Conservation (phyloP, 768 basidiomycete species). For the Lanmaoa pseudosensibilis region DNA sequence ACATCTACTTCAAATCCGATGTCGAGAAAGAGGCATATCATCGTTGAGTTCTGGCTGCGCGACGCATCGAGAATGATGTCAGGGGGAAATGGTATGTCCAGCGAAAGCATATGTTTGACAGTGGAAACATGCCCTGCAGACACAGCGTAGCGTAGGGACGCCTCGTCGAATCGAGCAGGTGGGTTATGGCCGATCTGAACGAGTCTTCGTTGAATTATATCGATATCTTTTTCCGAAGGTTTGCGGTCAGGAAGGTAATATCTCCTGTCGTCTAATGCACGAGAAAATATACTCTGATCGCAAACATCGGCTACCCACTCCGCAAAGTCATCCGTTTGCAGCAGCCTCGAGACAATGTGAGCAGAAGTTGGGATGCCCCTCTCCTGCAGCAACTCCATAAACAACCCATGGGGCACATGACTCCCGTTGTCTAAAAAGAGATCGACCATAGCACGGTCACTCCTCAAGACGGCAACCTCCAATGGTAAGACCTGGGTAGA, state of each 20-base stretch:
- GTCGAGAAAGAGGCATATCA: background rate
- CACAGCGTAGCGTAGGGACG: background rate
- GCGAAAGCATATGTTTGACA: constrained; percentile 1
- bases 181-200: background rate
- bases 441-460: background rate
- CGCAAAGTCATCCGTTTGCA: constrained; percentile 11
- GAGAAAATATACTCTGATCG: background rate
- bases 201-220: constrained; percentile 1
- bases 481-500: background rate
- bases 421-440: background rate
- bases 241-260: too few species aligned
- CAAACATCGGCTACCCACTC: background rate
- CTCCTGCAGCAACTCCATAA: background rate
- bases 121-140: background rate
- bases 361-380: background rate
- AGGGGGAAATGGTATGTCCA: background rate
- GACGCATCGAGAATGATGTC: constrained; percentile 7
- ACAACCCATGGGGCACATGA: background rate
- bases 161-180: background rate
- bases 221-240: background rate
- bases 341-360: background rate
- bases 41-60: background rate
- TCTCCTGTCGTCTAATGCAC: background rate
- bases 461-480: background rate
- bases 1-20: background rate